phyloP scores from a whole-genome alignment of 2,329 filamentous ascomycete species.

The Talaromyces funiculosus region DNA sequence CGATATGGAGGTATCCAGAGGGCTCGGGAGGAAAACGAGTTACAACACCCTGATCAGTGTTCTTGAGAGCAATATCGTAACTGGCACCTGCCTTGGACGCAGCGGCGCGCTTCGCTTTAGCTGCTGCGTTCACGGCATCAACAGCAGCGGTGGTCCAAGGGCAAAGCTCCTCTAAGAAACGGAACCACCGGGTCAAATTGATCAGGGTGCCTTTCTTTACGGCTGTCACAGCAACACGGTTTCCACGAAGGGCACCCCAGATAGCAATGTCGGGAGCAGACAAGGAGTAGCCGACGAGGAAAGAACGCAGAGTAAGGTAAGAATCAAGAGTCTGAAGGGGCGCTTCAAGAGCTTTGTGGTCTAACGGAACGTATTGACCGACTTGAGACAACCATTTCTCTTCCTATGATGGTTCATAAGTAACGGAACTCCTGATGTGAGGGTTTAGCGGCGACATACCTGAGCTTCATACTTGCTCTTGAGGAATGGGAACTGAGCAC shows the following conservation, averaged over 20 bases:
- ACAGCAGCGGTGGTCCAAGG: conserved; percentile 68
- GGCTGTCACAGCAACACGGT: conserved; percentile 75
- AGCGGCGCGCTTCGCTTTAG: conserved; percentile 62
- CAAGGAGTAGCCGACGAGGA: conserved; percentile 74
- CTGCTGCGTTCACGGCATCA: conserved; percentile 63
- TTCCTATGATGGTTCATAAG: conserved; percentile 25
- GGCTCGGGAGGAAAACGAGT: conserved; percentile 92
- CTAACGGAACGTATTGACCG: conserved; percentile 50
- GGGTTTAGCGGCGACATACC: conserved; percentile 23
- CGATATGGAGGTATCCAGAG: conserved; percentile 90
- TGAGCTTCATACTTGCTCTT: conserved; percentile 32
- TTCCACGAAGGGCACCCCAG: conserved; percentile 76
- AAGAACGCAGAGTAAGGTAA: conserved; percentile 79
- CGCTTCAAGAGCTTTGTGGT: conserved; percentile 78
- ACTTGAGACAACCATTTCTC: conserved; percentile 54
- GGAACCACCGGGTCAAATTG: conserved; percentile 82
- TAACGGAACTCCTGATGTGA: not conserved
- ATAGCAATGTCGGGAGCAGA: conserved; percentile 73
- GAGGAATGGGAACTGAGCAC: conserved; percentile 31
- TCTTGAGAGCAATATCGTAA: conserved; percentile 81
- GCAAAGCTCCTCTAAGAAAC: conserved; percentile 74
- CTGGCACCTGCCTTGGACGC: conserved; percentile 72
- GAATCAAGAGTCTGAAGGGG: conserved; percentile 73
- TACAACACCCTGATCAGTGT: conserved; percentile 82
- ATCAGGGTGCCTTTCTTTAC: conserved; percentile 70